Conservation (phyloP, 345 rosid genomes). For the Bretschneidera sinensis region DNA sequence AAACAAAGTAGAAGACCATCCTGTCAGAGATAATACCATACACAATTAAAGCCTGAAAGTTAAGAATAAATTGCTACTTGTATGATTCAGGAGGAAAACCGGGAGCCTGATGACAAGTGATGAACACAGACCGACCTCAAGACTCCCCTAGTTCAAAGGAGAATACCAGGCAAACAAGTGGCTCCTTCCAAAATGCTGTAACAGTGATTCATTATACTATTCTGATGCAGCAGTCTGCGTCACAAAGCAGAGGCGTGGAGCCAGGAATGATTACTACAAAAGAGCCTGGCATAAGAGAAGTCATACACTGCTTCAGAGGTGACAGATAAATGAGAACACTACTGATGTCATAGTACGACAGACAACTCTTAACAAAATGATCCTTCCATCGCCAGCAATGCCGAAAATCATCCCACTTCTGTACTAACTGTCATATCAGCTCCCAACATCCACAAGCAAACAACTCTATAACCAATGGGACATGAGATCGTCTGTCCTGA, state of each 20-base stretch:
- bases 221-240: neutral
- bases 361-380: neutral
- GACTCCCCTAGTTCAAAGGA: neutral
- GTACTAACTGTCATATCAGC: neutral
- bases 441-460: neutral
- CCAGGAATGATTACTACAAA: too few relatives aligned
- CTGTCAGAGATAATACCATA: neutral
- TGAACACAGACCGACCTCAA: neutral
- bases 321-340: neutral
- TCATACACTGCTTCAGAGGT: neutral
- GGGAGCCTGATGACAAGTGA: neutral
- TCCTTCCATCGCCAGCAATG: neutral
- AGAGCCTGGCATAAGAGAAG: neutral
- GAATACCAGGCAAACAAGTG: neutral
- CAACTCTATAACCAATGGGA: neutral
- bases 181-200: neutral
- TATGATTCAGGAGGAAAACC: conserved; percentile 3
- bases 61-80: neutral
- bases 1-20: neutral
- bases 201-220: neutral
- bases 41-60: too few relatives aligned
- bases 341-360: neutral
- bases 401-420: neutral
- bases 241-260: neutral
- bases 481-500: neutral